Conservation (phyloP, 257 asterid genomes). For the Scutellaria galericulata region DNA sequence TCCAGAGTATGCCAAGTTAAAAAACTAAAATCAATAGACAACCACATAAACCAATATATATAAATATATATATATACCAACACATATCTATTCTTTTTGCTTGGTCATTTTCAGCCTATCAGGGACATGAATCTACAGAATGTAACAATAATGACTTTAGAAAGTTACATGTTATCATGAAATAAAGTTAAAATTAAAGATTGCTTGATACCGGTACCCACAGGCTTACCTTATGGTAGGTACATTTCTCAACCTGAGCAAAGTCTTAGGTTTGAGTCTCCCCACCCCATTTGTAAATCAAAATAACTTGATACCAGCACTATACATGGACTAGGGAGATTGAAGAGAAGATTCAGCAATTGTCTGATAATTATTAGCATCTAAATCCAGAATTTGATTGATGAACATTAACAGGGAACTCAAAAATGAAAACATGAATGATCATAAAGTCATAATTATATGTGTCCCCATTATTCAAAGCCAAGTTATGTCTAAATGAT, state of each 20-base stretch:
- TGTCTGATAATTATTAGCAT: neutral
- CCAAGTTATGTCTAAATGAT: neutral
- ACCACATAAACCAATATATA: neutral
- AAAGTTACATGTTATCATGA: too few relatives aligned
- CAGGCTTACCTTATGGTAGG: too few relatives aligned
- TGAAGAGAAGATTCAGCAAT: neutral
- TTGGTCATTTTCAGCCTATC: slow-evolving; percentile 7
- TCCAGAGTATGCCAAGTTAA: neutral
- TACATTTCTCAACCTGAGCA: too few relatives aligned
- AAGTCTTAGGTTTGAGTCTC: too few relatives aligned
- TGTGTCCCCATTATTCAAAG: neutral
- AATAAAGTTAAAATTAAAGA: too few relatives aligned
- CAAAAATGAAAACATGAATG: neutral
- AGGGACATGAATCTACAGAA: neutral
- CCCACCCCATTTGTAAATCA: neutral
- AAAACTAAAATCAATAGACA: neutral
- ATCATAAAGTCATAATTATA: neutral
- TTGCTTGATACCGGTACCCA: too few relatives aligned
- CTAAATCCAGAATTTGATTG: neutral
- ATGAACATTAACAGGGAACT: neutral
- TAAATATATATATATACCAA: neutral
- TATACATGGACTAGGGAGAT: neutral
- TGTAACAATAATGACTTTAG: neutral
- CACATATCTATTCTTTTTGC: neutral
- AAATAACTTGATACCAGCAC: neutral